Base-by-base conservation (phyloP, 495 filamentous ascomycete genomes). In the Penicillium pulvis region DNA sequence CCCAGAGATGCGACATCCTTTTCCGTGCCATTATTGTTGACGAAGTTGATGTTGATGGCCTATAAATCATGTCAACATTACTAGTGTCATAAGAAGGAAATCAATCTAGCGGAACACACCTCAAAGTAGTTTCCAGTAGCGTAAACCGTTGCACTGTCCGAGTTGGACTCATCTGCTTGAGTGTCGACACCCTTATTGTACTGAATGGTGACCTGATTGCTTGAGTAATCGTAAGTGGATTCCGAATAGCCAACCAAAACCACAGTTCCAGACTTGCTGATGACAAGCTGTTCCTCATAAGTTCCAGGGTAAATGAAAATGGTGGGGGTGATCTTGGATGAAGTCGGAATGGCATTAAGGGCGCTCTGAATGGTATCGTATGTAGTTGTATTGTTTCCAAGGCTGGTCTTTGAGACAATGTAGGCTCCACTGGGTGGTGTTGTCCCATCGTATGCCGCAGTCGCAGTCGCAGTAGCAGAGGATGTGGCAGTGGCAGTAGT, bases 131-230 rank as follows among this genome's bases (percentile, higher is more conserved):
- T 58, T 5, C 56, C 56, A 19, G 56, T 58, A 14, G 56, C 49
- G 48, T 58, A 58, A 28, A 58, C 56, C 26, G 56, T 58, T 11
- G 56, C 56, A 33, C 56, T 35, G 42, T 58, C 49, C 12, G 56
- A 58, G 26, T 58, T 58, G 2, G 57, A 60, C 26, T 60, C 51
- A 44, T 60, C 51, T 3, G 51, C 57, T 5, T 43, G 23, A 9
- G 57, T 60, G 19, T 60, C 57, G 30, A 60, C 26, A 51, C 57
- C 57, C 14, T 33, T 33, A 36, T 60, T 60, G 44, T 60, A 60
- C 45, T 60, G 57, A 14, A 60, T 60, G n/a, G 51, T 60, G 35
- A 60, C 57, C 26, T 55, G 51, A 35, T 60, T 60, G 33, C 43
- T 55, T 36, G 51, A 55, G 26, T 60, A 60, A 16, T 60, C 57